Evolutionary conservation across 2,329 filamentous ascomycete species (phyloP).

Genomic region (Trichoderma aggressivum): DNA sequence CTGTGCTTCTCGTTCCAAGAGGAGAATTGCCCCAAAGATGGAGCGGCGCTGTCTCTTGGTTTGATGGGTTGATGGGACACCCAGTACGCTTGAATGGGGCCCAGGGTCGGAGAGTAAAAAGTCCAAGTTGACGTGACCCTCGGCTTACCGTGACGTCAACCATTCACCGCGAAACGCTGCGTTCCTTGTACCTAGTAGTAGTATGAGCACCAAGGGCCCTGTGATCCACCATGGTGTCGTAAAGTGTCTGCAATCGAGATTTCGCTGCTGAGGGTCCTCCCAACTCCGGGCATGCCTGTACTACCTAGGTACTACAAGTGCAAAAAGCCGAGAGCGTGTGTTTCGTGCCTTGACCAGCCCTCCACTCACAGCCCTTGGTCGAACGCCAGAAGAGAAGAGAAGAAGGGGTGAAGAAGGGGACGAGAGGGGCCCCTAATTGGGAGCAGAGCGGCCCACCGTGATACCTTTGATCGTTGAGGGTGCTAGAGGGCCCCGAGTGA

Average conservation of each 20-base stretch:
- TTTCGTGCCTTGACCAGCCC: not conserved
- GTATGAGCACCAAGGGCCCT: not conserved
- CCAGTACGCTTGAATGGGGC: not conserved
- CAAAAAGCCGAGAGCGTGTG: not conserved
- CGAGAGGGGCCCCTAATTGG: not conserved
- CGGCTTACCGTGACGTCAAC: conserved; percentile 27
- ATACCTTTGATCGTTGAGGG: not conserved
- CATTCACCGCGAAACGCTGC: not conserved
- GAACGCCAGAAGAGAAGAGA: not conserved
- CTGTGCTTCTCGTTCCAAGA: not conserved
- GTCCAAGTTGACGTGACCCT: conserved; percentile 16
- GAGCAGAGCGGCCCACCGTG: conserved; percentile 1
- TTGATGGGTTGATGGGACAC: not conserved
- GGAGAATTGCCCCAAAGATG: not conserved
- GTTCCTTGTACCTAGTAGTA: not conserved
- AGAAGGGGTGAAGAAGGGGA: not conserved
- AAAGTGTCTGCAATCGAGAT: conserved; percentile 30
- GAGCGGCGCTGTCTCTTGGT: not conserved
- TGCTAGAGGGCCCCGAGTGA: not conserved
- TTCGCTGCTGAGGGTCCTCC: conserved; percentile 30
- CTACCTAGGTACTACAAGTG: not conserved
- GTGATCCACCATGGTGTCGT: conserved; percentile 21
- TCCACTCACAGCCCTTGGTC: not conserved
- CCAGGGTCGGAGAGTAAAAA: not conserved
- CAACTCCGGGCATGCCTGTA: not conserved